These are phyloP conservation scores for Pseudisothecium myosuroides DNA, from an alignment of 225 moss, liverwort and hornwort species.

Conservation along the genomic window DNA sequence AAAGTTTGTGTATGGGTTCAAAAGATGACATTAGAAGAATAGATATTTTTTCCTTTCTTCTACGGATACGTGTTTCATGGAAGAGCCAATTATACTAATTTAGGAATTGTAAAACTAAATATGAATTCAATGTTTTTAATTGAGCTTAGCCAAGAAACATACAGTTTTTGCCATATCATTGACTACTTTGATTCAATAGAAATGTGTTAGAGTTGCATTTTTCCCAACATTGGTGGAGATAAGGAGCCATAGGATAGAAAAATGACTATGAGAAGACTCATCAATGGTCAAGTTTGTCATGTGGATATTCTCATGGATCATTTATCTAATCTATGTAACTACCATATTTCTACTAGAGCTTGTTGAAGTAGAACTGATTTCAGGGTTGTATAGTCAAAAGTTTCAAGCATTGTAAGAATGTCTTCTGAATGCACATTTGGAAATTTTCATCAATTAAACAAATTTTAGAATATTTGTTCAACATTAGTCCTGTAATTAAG, in stretches of 20 bases:
- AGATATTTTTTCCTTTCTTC: not conserved
- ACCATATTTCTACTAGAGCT: not conserved
- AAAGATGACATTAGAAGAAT: not conserved
- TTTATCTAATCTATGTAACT: rapidly evolving
- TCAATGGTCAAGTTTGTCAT: not conserved
- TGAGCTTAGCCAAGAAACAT: too few relatives aligned
- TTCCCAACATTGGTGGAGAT: rapidly evolving
- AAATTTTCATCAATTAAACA: not conserved
- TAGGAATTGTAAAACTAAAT: not conserved
- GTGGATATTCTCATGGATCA: not conserved
- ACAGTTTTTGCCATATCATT: rapidly evolving
- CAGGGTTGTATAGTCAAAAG: not conserved
- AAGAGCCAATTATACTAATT: not conserved
- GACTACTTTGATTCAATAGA: not conserved
- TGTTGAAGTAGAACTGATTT: not conserved
- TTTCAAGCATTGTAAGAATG: not conserved
- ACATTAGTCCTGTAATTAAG: not conserved
- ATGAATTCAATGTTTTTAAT: not conserved
- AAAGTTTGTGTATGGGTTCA: not conserved
- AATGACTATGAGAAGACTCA: not conserved
- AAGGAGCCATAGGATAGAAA: rapidly evolving
- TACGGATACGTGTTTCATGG: not conserved
- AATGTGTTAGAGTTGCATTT: not conserved
- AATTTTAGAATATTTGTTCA: too few relatives aligned
- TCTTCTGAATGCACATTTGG: not conserved